Conservation (phyloP, 345 rosid genomes). For the Rhizophora mangle region DNA sequence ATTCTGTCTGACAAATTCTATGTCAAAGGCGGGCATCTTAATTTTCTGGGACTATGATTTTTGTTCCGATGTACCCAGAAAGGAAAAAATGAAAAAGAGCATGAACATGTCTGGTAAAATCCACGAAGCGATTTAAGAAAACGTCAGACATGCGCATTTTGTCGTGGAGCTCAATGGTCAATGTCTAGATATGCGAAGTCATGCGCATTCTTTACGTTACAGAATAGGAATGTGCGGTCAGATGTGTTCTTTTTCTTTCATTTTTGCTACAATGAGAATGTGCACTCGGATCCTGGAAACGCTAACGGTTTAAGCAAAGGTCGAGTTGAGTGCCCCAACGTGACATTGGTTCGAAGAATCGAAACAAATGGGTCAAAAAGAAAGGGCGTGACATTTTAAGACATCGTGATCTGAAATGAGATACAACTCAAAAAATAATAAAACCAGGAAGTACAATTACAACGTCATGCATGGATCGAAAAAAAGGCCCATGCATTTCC, state of each 20-base stretch:
- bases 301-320: not conserved
- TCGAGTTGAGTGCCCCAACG: constrained; percentile 2
- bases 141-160: too few species aligned
- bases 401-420: not conserved
- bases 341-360: constrained; percentile 2
- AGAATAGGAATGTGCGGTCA: too few species aligned
- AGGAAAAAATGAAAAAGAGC: too few species aligned
- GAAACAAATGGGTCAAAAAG: not conserved
- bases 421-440: not conserved
- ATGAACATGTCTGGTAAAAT: too few species aligned
- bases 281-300: not conserved
- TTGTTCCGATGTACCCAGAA: too few species aligned
- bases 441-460: not conserved
- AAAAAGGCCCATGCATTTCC: not conserved
- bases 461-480: not conserved
- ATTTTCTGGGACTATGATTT: too few species aligned
- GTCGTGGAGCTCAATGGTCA: not conserved
- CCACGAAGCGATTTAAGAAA: too few species aligned
- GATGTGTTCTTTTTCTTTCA: too few species aligned
- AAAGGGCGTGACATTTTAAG: constrained; percentile 7
- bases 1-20: too few species aligned
- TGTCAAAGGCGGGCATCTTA: too few species aligned
- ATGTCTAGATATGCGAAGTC: not conserved
- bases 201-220: not conserved
- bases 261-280: too few species aligned